Evolutionary conservation across 2,329 filamentous ascomycete species (phyloP), one percentile per base, ranked within the genome.

Genomic region (Escovopsis sp.): DNA sequence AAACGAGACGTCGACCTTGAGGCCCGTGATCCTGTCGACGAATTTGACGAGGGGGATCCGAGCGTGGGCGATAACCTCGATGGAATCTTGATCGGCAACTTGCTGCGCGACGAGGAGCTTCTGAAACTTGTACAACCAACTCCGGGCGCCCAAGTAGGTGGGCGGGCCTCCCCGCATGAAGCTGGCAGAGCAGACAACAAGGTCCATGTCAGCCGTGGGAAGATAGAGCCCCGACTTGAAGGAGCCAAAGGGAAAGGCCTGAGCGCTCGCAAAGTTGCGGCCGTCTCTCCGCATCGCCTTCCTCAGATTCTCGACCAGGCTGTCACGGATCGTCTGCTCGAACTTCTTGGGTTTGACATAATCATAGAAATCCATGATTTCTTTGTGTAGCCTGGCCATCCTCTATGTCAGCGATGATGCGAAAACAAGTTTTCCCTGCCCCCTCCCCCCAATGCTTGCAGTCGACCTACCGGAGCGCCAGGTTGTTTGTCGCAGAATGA

Each of bases 41-140:
- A 84, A 96, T 59, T 98, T 98, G 61, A 96, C 76, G 41, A 98
- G 76, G 0, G 91, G 91, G 2, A 98, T 88, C 52, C 83, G 86
- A 16, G 91, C 88, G 48, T 71, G 68, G 2, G 71, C 54, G 49
- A 98, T 85, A 30, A 81, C 70, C 50, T 83, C 73, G 29, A 87
- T 68, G 2, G 74, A 69, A 7, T 70, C 64, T 1, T 65, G 55
- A 13, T 72, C 66, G 1, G 80, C 73, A 14, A 93, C 66, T 2
- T 68, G 63, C 16, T 71, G 62, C 2, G 58, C 57, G 24, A 68
- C 60, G 2, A 94, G 64, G 41, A 79, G 73, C 7, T 60, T 61
- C n/a, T 68, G 66, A 50, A 93, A 79, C 39, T 68, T 70, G 45
- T 69, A 76, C 5, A 94, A 63, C 38, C 65, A 70, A 14, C 64